A percentile compares a stretch with the other conserved stretches of the same genome.
Conservation (phyloP, 441 rosid genomes). For the Viola pubescens region DNA sequence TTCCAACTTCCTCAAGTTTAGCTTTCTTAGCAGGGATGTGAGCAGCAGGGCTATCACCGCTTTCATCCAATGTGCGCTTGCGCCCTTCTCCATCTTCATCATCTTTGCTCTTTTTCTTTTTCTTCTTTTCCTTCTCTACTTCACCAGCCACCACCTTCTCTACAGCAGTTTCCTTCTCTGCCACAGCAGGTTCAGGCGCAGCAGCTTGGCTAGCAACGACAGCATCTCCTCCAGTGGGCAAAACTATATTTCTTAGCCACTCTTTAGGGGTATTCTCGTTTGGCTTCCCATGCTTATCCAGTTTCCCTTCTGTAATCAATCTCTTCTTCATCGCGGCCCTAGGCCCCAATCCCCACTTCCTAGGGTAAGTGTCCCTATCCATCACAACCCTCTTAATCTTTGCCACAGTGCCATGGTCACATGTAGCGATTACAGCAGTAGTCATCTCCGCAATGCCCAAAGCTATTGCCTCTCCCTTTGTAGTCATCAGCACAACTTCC, state of each 20-base stretch:
- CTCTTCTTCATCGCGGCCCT: constrained; percentile 85
- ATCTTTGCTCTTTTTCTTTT: constrained; percentile 30
- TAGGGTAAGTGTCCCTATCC: constrained; percentile 92
- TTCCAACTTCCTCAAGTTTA: constrained; percentile 25
- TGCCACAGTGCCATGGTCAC: constrained; percentile 91
- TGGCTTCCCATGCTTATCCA: constrained; percentile 85
- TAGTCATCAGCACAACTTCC: constrained; percentile 86
- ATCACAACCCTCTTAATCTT: constrained; percentile 93
- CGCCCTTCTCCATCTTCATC: constrained; percentile 33
- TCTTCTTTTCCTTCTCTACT: constrained; percentile 25
- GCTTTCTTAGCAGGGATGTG: constrained; percentile 44
- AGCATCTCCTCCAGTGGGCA: constrained; percentile 77
- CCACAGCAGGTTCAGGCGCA: constrained; percentile 25
- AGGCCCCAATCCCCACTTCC: constrained; percentile 95
- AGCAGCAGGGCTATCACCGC: constrained; percentile 32
- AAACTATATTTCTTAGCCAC: constrained; percentile 64
- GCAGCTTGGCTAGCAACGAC: constrained; percentile 67
- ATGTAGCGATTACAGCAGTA: constrained; percentile 85
- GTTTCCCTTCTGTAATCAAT: constrained; percentile 64
- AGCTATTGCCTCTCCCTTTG: constrained; percentile 89
- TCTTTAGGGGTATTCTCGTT: constrained; percentile 65
- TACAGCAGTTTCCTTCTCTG: constrained; percentile 19
- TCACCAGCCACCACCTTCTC: constrained; percentile 17
- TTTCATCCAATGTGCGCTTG: constrained; percentile 45
- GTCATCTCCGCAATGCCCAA: constrained; percentile 95